Evolutionary conservation across 306 rosid species (phyloP), one percentile per base, ranked within the genome.

Genomic region (Vigna hirtella): DNA sequence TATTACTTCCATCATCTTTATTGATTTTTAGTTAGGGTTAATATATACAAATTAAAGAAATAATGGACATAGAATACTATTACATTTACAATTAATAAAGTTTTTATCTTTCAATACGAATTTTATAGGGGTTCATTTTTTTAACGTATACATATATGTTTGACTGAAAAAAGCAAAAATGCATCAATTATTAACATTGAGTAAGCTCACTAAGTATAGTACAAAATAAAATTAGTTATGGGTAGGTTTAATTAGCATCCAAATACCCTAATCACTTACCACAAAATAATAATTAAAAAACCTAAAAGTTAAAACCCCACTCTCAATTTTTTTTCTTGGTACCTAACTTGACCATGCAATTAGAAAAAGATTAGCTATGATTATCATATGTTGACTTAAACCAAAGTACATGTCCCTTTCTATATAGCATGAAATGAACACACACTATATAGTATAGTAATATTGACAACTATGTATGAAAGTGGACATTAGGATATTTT

Each of bases 401-500:
- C 66, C 32, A 51, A 72, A 71, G 56, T 51, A 63, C 67, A 26
- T 53, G 15, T 61, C 73, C 38, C 10, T 80, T 59, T 79, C 3
- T 7, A 58, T 50, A 49, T 14, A 55, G n/a, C 40, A 61, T 61
- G 18, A 59, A 32, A 67, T 58, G 47, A 63, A 76, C 34, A 69
- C 61, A 20, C 67, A 18, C 24, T 34, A 34, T 5, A 38, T 2
- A 22, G n/a, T 20, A 24, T 30, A 4, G 5, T 30, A 18, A 12
- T 74, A 47, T 74, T 59, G 16, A 48, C 16, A 13, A 32, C 63
- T 82, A 74, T 73, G 36, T 64, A n/a, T 36, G 72, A 77, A 82
- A 72, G 86, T 83, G 86, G 86, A 77, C 86, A 83, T 66, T 83
- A 72, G 50, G 76, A 47, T 56, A 42, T 66, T 55, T 71, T 47